These are phyloP conservation scores for Albugo candida DNA, from an alignment of 352 stramenopile species.

Conservation along the genomic window DNA sequence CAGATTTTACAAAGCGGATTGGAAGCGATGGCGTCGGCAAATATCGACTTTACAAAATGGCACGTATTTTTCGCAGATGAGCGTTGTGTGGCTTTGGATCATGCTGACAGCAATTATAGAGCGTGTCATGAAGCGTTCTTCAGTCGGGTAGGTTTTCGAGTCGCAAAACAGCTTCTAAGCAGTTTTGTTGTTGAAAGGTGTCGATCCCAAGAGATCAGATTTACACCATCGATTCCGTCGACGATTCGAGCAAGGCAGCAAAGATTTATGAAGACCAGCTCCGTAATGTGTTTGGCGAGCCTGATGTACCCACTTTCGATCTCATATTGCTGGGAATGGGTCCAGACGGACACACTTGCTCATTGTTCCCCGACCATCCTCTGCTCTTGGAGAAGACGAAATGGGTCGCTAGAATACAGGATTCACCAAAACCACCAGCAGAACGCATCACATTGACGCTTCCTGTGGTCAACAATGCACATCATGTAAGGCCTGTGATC, in stretches of 20 bases:
- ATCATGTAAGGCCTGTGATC: conserved; percentile 23
- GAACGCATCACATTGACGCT: conserved; percentile 95
- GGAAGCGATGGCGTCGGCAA: conserved; percentile 35
- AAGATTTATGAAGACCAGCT: conserved; percentile 61
- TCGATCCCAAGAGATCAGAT: conserved; percentile 65
- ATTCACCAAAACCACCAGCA: conserved; percentile 95
- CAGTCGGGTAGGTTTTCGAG: conserved; percentile 24
- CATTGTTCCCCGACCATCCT: conserved; percentile 89
- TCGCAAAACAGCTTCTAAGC: background rate
- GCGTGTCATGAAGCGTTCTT: conserved; percentile 83
- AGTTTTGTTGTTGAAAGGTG: conserved; percentile 17
- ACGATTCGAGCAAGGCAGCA: conserved; percentile 35
- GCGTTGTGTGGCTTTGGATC: conserved; percentile 82
- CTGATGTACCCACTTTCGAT: conserved; percentile 73
- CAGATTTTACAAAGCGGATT: conserved; percentile 74
- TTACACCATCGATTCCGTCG: conserved; percentile 80
- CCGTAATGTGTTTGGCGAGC: conserved; percentile 27
- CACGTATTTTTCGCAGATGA: conserved; percentile 97
- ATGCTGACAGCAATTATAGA: conserved; percentile 92
- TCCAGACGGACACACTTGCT: conserved; percentile 96
- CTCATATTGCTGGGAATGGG: conserved; percentile 93
- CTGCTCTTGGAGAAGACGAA: conserved; percentile 74
- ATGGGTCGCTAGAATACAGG: conserved; percentile 86
- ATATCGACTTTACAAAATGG: conserved; percentile 89
- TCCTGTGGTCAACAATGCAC: conserved; percentile 85